These are phyloP conservation scores for Calamus simplicifolius DNA, from an alignment of 176 grass and related monocot genomes.

Conservation along the genomic window DNA sequence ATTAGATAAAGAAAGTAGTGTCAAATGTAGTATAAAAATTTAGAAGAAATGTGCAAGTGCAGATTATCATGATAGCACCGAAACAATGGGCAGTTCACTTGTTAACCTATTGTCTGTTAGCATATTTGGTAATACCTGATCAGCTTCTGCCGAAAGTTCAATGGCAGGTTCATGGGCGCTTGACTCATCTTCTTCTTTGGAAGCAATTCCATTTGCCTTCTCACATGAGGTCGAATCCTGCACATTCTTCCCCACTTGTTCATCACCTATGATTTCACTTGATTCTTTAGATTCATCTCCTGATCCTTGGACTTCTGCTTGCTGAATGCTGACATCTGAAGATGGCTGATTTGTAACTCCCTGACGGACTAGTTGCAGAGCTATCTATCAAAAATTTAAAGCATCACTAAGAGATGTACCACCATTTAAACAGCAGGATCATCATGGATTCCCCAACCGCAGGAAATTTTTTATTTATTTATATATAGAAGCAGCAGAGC, in stretches of 20 bases:
- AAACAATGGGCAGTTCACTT: not conserved
- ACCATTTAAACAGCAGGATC: no score
- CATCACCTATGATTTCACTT: not conserved
- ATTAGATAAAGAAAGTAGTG: no score
- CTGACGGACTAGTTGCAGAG: constrained; percentile 75
- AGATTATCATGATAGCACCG: not conserved
- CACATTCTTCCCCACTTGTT: constrained; percentile 9
- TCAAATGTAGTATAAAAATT: no score
- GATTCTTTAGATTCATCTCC: constrained; percentile 14
- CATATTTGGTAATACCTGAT: not conserved
- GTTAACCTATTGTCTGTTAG: not conserved
- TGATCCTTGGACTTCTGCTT: not conserved
- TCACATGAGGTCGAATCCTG: constrained; percentile 3
- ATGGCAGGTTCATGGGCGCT: not conserved
- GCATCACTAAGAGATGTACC: not conserved
- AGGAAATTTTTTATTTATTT: no score
- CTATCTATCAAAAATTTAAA: constrained; percentile 39
- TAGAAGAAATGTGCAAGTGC: not conserved
- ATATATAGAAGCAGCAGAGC: no score
- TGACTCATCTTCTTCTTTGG: no score
- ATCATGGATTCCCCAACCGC: no score
- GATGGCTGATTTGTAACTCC: constrained; percentile 44
- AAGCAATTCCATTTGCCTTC: constrained; percentile 2
- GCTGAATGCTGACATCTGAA: constrained; percentile 24
- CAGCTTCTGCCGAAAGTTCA: not conserved